Evolutionary conservation across 768 basidiomycete genomes (phyloP).

Genomic region (Coprinopsis strossmayeri): DNA sequence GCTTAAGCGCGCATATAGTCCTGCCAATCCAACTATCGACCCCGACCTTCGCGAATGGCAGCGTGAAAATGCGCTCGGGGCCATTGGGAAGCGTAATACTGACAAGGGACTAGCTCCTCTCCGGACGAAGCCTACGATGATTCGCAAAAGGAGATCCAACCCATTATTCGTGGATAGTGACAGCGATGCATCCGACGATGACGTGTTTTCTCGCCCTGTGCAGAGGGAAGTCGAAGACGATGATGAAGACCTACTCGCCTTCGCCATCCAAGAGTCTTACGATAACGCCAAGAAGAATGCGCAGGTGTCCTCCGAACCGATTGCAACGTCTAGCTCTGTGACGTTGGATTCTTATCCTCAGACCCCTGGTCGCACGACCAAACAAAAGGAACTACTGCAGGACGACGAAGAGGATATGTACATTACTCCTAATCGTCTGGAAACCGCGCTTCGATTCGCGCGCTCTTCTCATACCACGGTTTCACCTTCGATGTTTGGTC

Average conservation of each 20-base stretch:
- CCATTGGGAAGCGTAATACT: conserved; percentile 44
- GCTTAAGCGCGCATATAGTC: conserved; percentile 20
- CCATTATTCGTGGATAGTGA: conserved; percentile 42
- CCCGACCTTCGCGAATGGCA: conserved; percentile 60
- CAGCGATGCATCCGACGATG: conserved; percentile 41
- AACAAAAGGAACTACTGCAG: not conserved
- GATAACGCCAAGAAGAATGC: conserved; percentile 23
- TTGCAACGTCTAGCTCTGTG: conserved; percentile 8
- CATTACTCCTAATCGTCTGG: conserved; percentile 7
- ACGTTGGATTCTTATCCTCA: conserved; percentile 5
- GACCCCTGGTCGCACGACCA: not conserved
- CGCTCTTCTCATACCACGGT: conserved; percentile 1
- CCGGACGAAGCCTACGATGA: conserved; percentile 18
- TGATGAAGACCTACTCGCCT: conserved; percentile 45
- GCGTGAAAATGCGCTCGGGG: conserved; percentile 53
- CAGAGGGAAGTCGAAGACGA: conserved; percentile 17
- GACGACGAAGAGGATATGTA: conserved; percentile 17
- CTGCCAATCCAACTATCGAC: conserved; percentile 34
- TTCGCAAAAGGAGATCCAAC: conserved; percentile 25
- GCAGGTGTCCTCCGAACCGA: conserved; percentile 6
- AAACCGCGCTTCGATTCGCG: conserved; percentile 13
- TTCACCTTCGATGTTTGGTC: conserved; percentile 10
- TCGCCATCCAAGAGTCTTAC: conserved; percentile 60
- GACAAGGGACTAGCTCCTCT: conserved; percentile 28
- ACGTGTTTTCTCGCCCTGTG: conserved; percentile 20